Evolutionary conservation across 352 stramenopile species (phyloP).

Genomic region (Nothophytophthora sp.): DNA sequence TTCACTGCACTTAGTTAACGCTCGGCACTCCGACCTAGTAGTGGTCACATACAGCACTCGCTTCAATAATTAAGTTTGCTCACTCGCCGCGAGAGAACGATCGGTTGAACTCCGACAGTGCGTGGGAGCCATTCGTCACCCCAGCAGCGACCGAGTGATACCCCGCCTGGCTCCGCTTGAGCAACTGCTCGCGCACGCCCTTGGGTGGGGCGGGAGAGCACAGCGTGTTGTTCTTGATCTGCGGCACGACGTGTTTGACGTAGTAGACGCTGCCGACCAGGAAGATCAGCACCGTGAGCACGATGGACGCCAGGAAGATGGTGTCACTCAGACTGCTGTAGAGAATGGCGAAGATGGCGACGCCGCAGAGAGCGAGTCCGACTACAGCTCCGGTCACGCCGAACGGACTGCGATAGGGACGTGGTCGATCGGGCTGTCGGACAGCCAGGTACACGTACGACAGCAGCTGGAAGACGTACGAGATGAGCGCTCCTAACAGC

Average conservation of each 20-base stretch:
- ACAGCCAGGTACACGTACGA: constrained; percentile 42
- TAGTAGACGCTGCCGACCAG: constrained; percentile 32
- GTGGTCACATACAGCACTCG: too few relatives aligned
- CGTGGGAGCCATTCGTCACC: too few relatives aligned
- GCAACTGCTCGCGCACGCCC: constrained; percentile 9
- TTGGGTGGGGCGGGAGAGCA: constrained; percentile 4
- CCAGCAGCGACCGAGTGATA: too few relatives aligned
- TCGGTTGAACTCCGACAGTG: too few relatives aligned
- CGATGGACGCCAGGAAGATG: constrained; percentile 48
- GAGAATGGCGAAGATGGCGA: constrained; percentile 41
- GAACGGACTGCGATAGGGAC: constrained; percentile 46
- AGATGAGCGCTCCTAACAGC: constrained; percentile 48
- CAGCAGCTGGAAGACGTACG: constrained; percentile 51
- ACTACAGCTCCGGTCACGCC: constrained; percentile 37
- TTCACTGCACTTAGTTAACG: too few relatives aligned
- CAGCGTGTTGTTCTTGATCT: not conserved
- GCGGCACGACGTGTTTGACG: constrained; percentile 7
- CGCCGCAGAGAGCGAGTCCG: constrained; percentile 36
- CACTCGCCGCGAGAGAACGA: too few relatives aligned
- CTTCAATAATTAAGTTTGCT: too few relatives aligned
- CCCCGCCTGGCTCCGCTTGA: constrained; percentile 8
- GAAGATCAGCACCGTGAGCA: constrained; percentile 39
- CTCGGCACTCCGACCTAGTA: too few relatives aligned
- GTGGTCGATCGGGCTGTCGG: constrained; percentile 31
- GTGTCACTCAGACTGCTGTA: constrained; percentile 40